Base-by-base conservation (phyloP, 768 basidiomycete genomes). In the Suillus cothurnatus region DNA sequence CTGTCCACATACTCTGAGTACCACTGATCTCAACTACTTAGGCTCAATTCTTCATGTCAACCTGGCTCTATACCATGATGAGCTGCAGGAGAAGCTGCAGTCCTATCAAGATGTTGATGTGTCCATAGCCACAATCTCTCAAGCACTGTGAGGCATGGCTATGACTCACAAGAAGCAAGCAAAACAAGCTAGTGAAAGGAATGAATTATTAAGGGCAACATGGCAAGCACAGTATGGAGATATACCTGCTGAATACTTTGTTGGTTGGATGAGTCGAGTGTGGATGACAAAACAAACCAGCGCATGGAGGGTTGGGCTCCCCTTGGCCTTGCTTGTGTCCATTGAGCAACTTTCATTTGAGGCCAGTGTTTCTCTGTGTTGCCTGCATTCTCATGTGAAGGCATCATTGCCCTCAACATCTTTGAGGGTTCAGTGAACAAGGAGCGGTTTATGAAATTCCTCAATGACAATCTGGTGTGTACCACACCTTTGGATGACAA, bases 381-480 rank as follows among this genome's bases (percentile, higher is more conserved):
- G 21, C 77, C 74, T 3, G 77, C 73, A 3, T 61, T 78, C 23
- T 71, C 71, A 3, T 52, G 50, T 7, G 68, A 74, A 63, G 75
- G 73, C 1, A 69, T 74, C 26, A 71, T 75, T 66, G 71, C 72
- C 4, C 68, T 75, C 3, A 66, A 68, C 23, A 71, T 75, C 62
- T 68, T 79, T 62, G 74, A 76, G 58, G 78, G 77, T 0, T 77
- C 76, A 0, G 73, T 80, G 7, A 78, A 62, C 23, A 71, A 73
- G 49, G 74, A 78, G 26, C 45, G 43, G 17, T 80, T 79, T 52
- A 60, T 79, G 12, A 34, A 66, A 9, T 79, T 77, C 62, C 34
- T 80, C 17, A 26, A 65, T 8, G 61, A 71, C 5, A 61, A 60
- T 52, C 31, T 62, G 45, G 19, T 41, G 55, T 43, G 21, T 64